Percentiles rank a stretch among this genome's conserved stretches.
phyloP scores from a whole-genome alignment of 2,329 filamentous ascomycete genomes.

The Daldinia eschscholtzii region DNA sequence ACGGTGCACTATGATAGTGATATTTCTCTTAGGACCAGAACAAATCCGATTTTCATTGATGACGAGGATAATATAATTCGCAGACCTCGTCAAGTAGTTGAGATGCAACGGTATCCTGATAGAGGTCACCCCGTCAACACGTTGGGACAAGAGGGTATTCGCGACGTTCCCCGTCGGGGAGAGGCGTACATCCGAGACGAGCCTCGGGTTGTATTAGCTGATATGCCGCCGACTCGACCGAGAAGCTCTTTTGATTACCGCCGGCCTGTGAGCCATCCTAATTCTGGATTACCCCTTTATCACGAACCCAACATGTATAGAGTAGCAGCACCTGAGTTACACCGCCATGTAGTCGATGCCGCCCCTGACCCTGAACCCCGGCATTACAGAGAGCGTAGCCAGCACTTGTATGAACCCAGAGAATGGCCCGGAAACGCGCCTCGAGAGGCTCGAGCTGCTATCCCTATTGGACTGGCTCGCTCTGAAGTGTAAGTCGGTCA shows the following conservation, averaged over 20 bases:
- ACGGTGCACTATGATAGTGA: conserved; percentile 38
- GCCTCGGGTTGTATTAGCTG: conserved; percentile 44
- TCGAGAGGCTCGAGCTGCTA: conserved; percentile 29
- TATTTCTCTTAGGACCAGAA: conserved; percentile 43
- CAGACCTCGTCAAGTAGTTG: conserved; percentile 45
- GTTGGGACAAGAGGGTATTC: conserved; percentile 30
- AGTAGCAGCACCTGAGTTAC: conserved; percentile 21
- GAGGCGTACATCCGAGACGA: conserved; percentile 36
- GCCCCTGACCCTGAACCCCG: conserved; percentile 19
- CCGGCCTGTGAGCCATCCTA: conserved; percentile 21
- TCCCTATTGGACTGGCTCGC: conserved; percentile 25
- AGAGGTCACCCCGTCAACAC: conserved; percentile 38
- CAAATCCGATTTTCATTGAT: conserved; percentile 45
- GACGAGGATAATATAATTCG: conserved; percentile 30
- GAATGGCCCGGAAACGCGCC: conserved; percentile 28
- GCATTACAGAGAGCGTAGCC: conserved; percentile 36
- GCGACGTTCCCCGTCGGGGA: conserved; percentile 34
- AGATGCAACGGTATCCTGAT: conserved; percentile 42
- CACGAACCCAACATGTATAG: conserved; percentile 27
- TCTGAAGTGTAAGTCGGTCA: conserved; percentile 45
- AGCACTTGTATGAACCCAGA: conserved; percentile 28
- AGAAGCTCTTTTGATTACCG: conserved; percentile 35
- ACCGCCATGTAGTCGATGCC: conserved; percentile 20
- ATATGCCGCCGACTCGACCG: conserved; percentile 36
- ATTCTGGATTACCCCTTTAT: conserved; percentile 27